phyloP scores from a whole-genome alignment of 208 protist species.

The Zelonia costaricensis region DNA sequence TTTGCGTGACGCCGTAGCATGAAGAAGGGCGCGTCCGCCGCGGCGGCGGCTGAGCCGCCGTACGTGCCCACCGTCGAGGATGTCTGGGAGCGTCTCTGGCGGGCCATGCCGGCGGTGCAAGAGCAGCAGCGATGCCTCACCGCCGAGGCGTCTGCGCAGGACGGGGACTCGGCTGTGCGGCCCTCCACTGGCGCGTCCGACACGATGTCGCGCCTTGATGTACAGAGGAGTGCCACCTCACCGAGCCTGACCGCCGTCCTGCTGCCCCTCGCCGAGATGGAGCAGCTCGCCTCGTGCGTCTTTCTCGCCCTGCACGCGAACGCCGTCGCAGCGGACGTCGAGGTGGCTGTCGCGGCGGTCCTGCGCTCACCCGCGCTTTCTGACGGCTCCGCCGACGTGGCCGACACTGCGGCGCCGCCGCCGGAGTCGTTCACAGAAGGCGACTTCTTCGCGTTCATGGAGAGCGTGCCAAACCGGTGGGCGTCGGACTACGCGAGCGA shows the following conservation, averaged over 20 bases:
- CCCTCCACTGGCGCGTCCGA: neutral
- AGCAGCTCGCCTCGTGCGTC: constrained; percentile 54
- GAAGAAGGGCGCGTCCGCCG: neutral
- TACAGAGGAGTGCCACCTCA: constrained; percentile 15
- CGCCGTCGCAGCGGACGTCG: constrained; percentile 43
- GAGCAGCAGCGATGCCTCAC: neutral
- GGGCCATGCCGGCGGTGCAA: constrained; percentile 54
- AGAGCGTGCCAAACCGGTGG: constrained; percentile 47
- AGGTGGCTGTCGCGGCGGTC: constrained; percentile 28
- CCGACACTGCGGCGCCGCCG: neutral
- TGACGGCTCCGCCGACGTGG: neutral
- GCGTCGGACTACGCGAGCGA: constrained; percentile 32
- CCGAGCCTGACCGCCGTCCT: constrained; percentile 11
- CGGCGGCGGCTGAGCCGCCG: neutral
- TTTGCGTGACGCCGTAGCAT: neutral
- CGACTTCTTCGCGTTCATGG: constrained; percentile 51
- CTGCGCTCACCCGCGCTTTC: constrained; percentile 17
- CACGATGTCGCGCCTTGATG: constrained; percentile 3
- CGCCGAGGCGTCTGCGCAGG: neutral
- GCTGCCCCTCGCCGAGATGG: constrained; percentile 55
- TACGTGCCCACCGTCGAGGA: constrained; percentile 34
- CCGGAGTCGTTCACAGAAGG: constrained; percentile 32
- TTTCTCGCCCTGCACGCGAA: constrained; percentile 72
- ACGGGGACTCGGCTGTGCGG: neutral
- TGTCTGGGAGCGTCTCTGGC: constrained; percentile 67